Evolutionary conservation across 768 basidiomycete genomes (phyloP), one percentile per base, ranked within the genome.

Genomic region (Leccinum subtestaceum): DNA sequence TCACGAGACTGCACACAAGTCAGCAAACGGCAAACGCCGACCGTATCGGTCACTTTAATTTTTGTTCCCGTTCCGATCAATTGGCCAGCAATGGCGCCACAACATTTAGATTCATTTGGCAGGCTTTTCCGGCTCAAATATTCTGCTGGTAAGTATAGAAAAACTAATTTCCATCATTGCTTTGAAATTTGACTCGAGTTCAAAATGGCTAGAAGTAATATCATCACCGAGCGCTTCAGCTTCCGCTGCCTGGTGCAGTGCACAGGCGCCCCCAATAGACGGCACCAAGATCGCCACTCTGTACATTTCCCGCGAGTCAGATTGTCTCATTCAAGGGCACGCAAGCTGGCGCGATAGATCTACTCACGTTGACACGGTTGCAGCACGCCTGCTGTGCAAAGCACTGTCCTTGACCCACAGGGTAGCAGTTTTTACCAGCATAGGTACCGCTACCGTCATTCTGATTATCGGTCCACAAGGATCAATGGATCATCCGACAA

Each of bases 61-160:
- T 31, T 10, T 10, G 10, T 31, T 31, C 10, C 31, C 31, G 10
- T 10, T 31, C 31, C 31, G 10, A 27, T 27, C 25, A 27, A 11
- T 31, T 31, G 31, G 10, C 31, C 31, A 31, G 10, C 10, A 31
- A 34, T 34, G 12, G 12, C 13, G 34, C 34, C 34, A 34, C 34
- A 34, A 10, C 1, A 34, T 27, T 13, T 4, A 34, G 34, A 34
- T 34, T 11, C 29, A 29, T 81, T 77, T 29, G 27, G 8, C 34
- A 36, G 13, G 5, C 6, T 15, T 36, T 36, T 13, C 34, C 34
- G 12, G 34, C 34, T 36, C 34, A 36, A 40, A 40, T 40, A 7
- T 40, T 40, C 17, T n/a, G 38, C 17, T 40, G 2, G 31, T 31
- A 10, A 31, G 17, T 40, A n/a, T 9, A 40, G 17, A 40, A 40